Base-by-base conservation (phyloP, 495 filamentous ascomycete species). In the Astrocystis sublimbata region DNA sequence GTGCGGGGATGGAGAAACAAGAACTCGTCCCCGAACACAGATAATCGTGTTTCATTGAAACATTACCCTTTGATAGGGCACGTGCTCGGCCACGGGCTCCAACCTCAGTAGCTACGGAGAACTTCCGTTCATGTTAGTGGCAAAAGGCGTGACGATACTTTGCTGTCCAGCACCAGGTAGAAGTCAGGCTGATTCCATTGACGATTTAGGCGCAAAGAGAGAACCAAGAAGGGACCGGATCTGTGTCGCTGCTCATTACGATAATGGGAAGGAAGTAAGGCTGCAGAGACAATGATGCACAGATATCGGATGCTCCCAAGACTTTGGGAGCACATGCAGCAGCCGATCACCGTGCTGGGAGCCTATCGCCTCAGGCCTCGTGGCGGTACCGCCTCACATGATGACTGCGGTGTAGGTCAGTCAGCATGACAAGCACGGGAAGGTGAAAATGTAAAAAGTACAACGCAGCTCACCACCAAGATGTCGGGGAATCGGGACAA, bases 341-440 rank as follows among this genome's bases (percentile, higher is more conserved):
- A 21, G 56, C 31, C 56, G 42, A 58, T 46, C 55, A 4, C 36
- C 19, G 5, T 9, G 4, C 1, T 10, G 4, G 6, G 30, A 36
- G 56, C 56, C 42, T 47, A 58, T 58, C 41, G 56, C 17, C 13
- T 38, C 13, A 58, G 15, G 40, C 54, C 54, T 57, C 54, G 54
- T 57, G 54, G 54, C 54, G 30, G 26, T 4, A 36, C 23, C 19
- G 26, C 13, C 55, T 36, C 56, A 49, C 42, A 38, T 58, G 56
- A 47, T 7, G 26, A 17, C 40, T 28, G 23, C 35, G 10, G 23
- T 23, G 15, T 40, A 41, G 21, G 12, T 40, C 40, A 26, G n/a
- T n/a, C n/a, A n/a, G n/a, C n/a, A n/a, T n/a, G n/a, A n/a, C n/a
- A n/a, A n/a, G 40, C 26, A 38, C n/a, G 31, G 53, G 40, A 45